Base-by-base conservation (phyloP, 2,329 filamentous ascomycete species). In the Colletotrichum melonis region DNA sequence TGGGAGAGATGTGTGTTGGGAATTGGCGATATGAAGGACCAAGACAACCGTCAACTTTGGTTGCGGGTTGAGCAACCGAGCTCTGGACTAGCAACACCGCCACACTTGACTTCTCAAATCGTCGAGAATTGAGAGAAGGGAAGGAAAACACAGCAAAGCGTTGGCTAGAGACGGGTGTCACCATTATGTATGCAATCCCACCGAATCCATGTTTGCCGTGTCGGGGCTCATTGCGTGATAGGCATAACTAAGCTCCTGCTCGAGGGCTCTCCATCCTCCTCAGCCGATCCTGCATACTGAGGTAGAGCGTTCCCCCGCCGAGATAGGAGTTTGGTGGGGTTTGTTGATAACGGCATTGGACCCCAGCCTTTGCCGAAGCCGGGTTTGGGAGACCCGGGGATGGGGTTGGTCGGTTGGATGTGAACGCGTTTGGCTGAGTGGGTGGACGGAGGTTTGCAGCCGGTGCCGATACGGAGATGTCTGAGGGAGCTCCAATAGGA, bases 381-480 rank as follows among this genome's bases (percentile, higher is more conserved):
- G 42, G 19, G 19, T 52, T 24, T 63, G 26, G 60, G 42, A 52
- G 60, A 16, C 28, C 26, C 42, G 24, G 19, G 42, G 19, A 35
- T 35, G 26, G 24, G 22, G 35, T 3, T 32, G 9, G 22, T 42
- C 38, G 38, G 14, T 42, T 42, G 38, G 38, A 19, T 19, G 38
- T 16, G 12, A 49, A n/a, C 16, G 22, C 14, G 14, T 38, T 38
- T 19, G 16, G 19, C 42, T 49, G 42, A 49, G 16, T 4, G 59
- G 14, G 57, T 42, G 24, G 4, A 11, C 16, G 26, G 19, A 2
- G 22, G 28, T 3, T 32, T 24, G 16, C 35, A 46, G 32, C 60
- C 67, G 70, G 70, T 73, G 70, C 70, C 70, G 67, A 73, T 70
- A 52, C 67, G 67, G 70, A 62, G 67, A 69, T 69, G 54, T 35